Conservation (phyloP, 192 early-diverging fungal species). For the Entrophospora sp. region DNA sequence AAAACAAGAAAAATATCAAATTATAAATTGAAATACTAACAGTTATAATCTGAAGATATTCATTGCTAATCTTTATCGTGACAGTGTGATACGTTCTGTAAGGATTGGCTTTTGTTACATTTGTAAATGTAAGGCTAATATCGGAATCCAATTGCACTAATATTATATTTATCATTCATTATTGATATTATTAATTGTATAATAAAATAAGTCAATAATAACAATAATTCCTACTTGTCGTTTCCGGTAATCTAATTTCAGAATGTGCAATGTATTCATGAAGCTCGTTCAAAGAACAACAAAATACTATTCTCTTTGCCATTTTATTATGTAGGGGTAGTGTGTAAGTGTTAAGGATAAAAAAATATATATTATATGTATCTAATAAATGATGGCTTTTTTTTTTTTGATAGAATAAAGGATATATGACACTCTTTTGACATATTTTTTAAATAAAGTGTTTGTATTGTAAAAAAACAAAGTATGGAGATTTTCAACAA, state of each 20-base stretch:
- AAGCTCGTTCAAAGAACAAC: constrained; percentile 58
- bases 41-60: constrained; percentile 74
- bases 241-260: constrained; percentile 71
- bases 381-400: not conserved
- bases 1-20: not conserved
- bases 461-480: constrained; percentile 82
- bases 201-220: not conserved
- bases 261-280: constrained; percentile 61
- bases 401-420: not conserved
- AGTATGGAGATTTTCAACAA: constrained; percentile 51
- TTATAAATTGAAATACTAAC: constrained; percentile 18
- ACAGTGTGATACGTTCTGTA: constrained; percentile 62
- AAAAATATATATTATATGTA: not conserved
- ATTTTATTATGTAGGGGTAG: constrained; percentile 44
- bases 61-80: constrained; percentile 70
- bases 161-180: not conserved
- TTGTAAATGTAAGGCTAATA: constrained; percentile 49
- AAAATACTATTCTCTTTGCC: constrained; percentile 60
- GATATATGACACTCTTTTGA: constrained; percentile 41
- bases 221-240: constrained; percentile 40
- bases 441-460: constrained; percentile 62
- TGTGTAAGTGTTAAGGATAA: not conserved
- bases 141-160: constrained; percentile 63
- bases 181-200: not conserved
- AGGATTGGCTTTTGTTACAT: constrained; percentile 61